Conservation (phyloP, 1,284 basidiomycete genomes). For the Sanghuangporus sanghuang region DNA sequence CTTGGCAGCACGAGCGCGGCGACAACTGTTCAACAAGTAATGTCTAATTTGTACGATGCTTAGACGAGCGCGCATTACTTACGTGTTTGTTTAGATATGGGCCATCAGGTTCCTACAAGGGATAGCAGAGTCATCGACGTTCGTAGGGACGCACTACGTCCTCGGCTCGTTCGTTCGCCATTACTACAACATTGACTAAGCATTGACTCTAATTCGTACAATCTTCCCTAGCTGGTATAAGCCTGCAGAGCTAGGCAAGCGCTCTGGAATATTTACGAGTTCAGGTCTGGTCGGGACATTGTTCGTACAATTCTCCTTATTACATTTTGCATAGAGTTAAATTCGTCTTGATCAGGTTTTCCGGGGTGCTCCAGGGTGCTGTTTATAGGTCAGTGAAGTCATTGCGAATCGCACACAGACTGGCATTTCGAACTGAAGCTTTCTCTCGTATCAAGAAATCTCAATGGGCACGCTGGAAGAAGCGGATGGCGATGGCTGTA, state of each 20-base stretch:
- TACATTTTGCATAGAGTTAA: background rate
- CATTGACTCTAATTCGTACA: background rate
- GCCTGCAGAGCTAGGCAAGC: constrained; percentile 60
- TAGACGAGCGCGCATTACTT: constrained; percentile 19
- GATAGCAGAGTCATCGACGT: constrained; percentile 67
- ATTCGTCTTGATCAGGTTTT: constrained; percentile 42
- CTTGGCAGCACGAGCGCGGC: constrained; percentile 48
- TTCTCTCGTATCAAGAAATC: constrained; percentile 35
- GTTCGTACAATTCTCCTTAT: constrained; percentile 30
- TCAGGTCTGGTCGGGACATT: constrained; percentile 61
- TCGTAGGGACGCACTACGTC: constrained; percentile 71
- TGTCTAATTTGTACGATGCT: constrained; percentile 2
- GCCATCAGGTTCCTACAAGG: constrained; percentile 74
- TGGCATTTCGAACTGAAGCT: background rate
- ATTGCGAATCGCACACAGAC: background rate
- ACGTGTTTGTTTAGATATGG: constrained; percentile 43
- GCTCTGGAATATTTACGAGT: constrained; percentile 67
- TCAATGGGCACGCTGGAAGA: constrained; percentile 52
- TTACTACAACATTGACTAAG: background rate
- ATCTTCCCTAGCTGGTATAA: constrained; percentile 55
- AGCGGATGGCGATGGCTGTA: constrained; percentile 73
- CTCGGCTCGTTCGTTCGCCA: constrained; percentile 53
- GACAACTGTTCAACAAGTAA: constrained; percentile 50
- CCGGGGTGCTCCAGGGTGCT: constrained; percentile 63
- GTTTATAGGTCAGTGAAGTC: constrained; percentile 44